Conservation (phyloP, 257 asterid species). For the Rhazya stricta region DNA sequence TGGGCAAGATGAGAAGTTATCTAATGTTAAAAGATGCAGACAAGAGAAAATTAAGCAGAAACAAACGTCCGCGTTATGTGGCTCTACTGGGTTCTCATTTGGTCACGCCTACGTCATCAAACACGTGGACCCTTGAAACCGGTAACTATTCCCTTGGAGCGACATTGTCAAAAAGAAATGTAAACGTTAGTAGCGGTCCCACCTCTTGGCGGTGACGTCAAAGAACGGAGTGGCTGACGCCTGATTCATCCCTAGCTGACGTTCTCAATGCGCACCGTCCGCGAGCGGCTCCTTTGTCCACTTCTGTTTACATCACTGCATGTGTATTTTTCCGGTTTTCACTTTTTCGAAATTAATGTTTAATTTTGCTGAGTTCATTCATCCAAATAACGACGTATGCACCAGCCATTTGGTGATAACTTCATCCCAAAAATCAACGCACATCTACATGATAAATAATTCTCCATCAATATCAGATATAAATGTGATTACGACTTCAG, state of each 20-base stretch:
- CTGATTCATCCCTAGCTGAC: constrained; percentile 8
- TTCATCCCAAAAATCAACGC: no score
- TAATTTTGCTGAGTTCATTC: background rate
- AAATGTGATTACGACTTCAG: no score
- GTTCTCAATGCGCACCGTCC: constrained; percentile 18
- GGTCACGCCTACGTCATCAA: background rate
- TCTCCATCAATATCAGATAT: no score
- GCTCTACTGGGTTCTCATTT: background rate
- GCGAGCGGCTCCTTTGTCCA: constrained; percentile 12
- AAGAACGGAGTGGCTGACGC: constrained; percentile 7
- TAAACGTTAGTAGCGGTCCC: background rate
- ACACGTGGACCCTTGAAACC: background rate
- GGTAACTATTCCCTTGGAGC: background rate
- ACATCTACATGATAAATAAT: no score
- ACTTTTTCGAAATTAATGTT: background rate
- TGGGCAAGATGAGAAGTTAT: background rate
- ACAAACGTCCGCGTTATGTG: constrained; percentile 2
- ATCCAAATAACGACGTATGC: background rate
- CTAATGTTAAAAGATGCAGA: background rate
- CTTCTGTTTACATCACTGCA: background rate
- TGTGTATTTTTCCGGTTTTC: background rate
- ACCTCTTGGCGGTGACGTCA: background rate
- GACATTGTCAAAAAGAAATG: background rate
- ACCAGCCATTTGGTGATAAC: no score
- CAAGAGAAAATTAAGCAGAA: background rate